Percentiles rank a stretch among this genome's conserved stretches.
phyloP scores from a whole-genome alignment of 805 yeast species.

The Suhomyces sp. region DNA sequence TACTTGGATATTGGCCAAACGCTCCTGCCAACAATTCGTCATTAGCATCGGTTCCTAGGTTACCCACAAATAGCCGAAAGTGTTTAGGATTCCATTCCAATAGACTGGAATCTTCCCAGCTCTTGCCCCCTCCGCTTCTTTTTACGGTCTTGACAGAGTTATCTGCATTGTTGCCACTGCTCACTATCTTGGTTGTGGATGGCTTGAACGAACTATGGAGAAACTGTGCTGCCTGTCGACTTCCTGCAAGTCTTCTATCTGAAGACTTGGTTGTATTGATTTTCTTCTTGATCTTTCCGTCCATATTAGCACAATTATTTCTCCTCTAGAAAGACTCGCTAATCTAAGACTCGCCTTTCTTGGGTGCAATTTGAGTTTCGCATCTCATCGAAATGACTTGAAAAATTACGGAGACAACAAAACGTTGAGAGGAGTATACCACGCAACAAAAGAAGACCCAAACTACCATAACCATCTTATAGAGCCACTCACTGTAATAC shows the following conservation, averaged over 20 bases:
- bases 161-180: background rate
- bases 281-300: conserved; percentile 10
- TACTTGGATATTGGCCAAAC: conserved; percentile 50
- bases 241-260: conserved; percentile 55
- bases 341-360: background rate
- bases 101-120: conserved; percentile 47
- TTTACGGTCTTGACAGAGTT: conserved; percentile 30
- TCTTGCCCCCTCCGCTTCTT: conserved; percentile 44
- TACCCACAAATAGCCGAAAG: conserved; percentile 69
- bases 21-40: conserved; percentile 55
- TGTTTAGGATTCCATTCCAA: conserved; percentile 69
- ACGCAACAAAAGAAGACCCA: background rate
- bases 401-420: background rate
- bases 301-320: background rate
- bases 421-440: background rate
- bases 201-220: conserved; percentile 13
- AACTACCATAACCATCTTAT: background rate
- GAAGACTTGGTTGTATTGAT: conserved; percentile 42
- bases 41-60: conserved; percentile 63
- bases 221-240: conserved; percentile 45
- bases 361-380: background rate
- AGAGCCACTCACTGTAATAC: background rate
- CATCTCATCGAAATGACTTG: background rate
- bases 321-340: background rate
- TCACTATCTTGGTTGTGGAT: background rate